Conservation (phyloP, 495 filamentous ascomycete genomes). For the Aspergillus heteromorphus region DNA sequence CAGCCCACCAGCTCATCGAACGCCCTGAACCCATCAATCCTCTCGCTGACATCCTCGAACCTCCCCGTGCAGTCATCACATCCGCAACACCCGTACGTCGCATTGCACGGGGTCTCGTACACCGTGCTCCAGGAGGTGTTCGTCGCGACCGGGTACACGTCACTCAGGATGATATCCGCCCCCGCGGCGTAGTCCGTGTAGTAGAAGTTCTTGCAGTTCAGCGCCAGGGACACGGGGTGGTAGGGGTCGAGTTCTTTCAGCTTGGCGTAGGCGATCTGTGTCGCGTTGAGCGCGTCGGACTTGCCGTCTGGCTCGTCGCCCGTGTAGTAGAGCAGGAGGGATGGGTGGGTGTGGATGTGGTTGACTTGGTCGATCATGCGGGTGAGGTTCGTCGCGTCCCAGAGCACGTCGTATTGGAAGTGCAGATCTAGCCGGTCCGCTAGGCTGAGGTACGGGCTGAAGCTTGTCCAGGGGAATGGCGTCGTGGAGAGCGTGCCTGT, state of each 20-base stretch:
- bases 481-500: background rate
- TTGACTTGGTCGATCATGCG: conserved; percentile 48
- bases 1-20: conserved; percentile 39
- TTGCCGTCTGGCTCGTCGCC: conserved; percentile 67
- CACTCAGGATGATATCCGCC: conserved; percentile 62
- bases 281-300: conserved; percentile 50
- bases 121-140: conserved; percentile 41
- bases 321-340: conserved; percentile 61
- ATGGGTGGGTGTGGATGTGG: conserved; percentile 43
- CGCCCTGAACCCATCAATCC: conserved; percentile 44
- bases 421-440: background rate
- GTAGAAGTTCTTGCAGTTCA: conserved; percentile 69
- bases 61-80: conserved; percentile 61
- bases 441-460: background rate
- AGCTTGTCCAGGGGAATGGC: background rate
- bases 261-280: conserved; percentile 32
- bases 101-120: conserved; percentile 53
- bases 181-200: conserved; percentile 55
- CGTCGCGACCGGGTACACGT: conserved; percentile 61
- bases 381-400: conserved; percentile 53
- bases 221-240: conserved; percentile 59
- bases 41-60: conserved; percentile 49
- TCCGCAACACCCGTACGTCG: conserved; percentile 65
- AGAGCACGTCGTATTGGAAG: conserved; percentile 6
- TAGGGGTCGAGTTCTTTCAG: conserved; percentile 60